Evolutionary conservation across 202 grass and related monocot species (phyloP).

Genomic region (Zoysia matrella): DNA sequence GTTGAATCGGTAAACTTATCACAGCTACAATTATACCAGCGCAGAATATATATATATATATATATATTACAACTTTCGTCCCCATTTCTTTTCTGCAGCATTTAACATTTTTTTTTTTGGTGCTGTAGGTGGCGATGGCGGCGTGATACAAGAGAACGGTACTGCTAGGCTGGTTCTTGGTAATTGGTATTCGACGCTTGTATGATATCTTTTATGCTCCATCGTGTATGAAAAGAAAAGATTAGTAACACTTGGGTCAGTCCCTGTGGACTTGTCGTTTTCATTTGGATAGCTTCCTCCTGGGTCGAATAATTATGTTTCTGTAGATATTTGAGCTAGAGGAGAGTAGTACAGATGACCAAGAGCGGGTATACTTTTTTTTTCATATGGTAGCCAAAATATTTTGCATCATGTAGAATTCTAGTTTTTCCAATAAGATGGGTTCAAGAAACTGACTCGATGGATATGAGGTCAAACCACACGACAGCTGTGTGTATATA

Average conservation of each 20-base stretch:
- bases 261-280: constrained; percentile 16
- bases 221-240: background rate
- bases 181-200: background rate
- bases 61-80: constrained; percentile 11
- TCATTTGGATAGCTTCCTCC: constrained; percentile 26
- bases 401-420: constrained; percentile 34
- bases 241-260: constrained; percentile 32
- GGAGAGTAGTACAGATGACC: constrained; percentile 17
- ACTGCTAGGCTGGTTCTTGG: constrained; percentile 58
- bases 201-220: constrained; percentile 42
- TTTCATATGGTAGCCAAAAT: constrained; percentile 34
- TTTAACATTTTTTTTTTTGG: constrained; percentile 44
- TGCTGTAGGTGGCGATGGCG: constrained; percentile 77
- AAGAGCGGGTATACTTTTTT: background rate
- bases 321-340: constrained; percentile 38
- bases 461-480: constrained; percentile 13
- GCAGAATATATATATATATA: background rate
- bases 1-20: background rate
- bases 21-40: constrained; percentile 22
- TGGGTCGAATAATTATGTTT: constrained; percentile 21
- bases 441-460: constrained; percentile 13
- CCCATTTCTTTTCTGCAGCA: background rate
- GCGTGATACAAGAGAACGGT: constrained; percentile 74
- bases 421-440: background rate
- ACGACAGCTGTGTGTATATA: constrained; percentile 6